Conservation (phyloP, 306 rosid genomes). For the Dryas drummondii region DNA sequence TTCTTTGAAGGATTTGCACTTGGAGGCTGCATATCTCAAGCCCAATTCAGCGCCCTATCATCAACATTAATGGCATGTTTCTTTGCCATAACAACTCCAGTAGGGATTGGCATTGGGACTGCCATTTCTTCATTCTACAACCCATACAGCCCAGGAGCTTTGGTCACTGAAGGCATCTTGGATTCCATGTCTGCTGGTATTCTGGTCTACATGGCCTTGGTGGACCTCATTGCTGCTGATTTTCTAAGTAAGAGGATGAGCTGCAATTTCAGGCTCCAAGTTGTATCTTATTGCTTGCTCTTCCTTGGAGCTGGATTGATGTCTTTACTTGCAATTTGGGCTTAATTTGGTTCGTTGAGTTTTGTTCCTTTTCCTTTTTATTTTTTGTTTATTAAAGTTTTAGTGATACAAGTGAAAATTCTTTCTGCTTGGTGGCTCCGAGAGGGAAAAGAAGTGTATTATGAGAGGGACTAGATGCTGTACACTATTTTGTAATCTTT, state of each 20-base stretch:
- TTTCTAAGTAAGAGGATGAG: conserved; percentile 95
- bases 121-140: conserved; percentile 63
- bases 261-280: conserved; percentile 86
- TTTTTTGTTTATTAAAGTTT: not conserved
- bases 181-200: conserved; percentile 86
- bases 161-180: conserved; percentile 69
- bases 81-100: conserved; percentile 77
- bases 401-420: conserved; percentile 1
- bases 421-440: not conserved
- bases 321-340: conserved; percentile 92
- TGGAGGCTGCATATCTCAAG: conserved; percentile 96
- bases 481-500: not conserved
- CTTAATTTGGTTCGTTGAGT: conserved; percentile 31
- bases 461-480: conserved; percentile 3
- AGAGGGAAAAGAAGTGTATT: not conserved
- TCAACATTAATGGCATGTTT: conserved; percentile 77
- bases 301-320: conserved; percentile 94
- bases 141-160: conserved; percentile 67
- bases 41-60: conserved; percentile 66
- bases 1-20: conserved; percentile 99
- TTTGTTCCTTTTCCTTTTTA: not conserved
- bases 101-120: conserved; percentile 68
- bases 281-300: conserved; percentile 72
- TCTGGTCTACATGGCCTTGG: conserved; percentile 90
- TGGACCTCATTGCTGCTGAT: conserved; percentile 91